Evolutionary conservation across 140 eudicot species (phyloP).

Genomic region (Senecio squalidus): DNA sequence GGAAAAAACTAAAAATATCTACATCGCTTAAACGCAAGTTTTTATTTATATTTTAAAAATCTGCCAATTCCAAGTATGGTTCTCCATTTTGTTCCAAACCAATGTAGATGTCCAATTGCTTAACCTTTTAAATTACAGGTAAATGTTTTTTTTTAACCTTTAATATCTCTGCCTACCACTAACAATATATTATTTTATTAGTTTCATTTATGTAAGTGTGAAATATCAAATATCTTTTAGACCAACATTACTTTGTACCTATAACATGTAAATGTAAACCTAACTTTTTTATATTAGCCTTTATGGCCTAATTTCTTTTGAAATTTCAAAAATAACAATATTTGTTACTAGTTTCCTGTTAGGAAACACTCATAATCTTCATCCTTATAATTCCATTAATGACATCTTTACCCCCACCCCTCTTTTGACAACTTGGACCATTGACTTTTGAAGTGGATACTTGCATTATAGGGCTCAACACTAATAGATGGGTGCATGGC

Average conservation of each 20-base stretch:
- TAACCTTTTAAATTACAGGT: conserved; percentile 2
- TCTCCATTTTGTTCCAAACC: background rate
- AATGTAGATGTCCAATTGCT: background rate
- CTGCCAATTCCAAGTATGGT: background rate
- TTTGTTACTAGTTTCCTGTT: conserved; percentile 21
- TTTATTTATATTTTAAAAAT: too few species aligned
- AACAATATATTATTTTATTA: background rate
- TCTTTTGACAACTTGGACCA: conserved; percentile 21
- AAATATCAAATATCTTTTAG: conserved; percentile 1
- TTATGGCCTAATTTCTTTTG: background rate
- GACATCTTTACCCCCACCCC: conserved; percentile 27
- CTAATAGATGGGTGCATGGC: conserved; percentile 14
- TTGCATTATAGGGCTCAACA: conserved; percentile 8
- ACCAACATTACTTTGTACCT: background rate
- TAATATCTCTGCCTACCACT: conserved; percentile 17
- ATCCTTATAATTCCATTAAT: conserved; percentile 14
- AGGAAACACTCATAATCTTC: conserved; percentile 27
- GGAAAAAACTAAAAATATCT: too few species aligned
- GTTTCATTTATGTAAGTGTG: background rate
- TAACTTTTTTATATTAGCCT: conserved; percentile 1
- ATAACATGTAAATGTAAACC: conserved; percentile 1
- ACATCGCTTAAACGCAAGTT: too few species aligned
- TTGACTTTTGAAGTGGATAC: conserved; percentile 25
- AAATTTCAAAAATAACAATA: conserved; percentile 15
- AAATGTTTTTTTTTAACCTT: background rate